Conservation (phyloP, 352 stramenopile genomes). For the Phytopythium kandeliae region DNA sequence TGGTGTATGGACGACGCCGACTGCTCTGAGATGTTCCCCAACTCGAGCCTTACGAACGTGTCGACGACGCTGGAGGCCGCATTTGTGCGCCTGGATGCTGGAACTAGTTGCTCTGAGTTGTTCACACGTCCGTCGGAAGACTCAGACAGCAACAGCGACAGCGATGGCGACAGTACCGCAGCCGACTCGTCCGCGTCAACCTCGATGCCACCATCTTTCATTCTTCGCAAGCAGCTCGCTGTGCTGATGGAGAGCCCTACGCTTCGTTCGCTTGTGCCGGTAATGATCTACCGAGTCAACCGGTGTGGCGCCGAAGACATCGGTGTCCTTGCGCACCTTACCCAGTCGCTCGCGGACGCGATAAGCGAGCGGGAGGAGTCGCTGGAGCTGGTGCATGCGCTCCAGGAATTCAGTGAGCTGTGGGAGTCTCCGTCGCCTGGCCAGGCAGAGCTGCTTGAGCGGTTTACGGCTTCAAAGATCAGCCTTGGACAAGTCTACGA, state of each 20-base stretch:
- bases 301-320: constrained; percentile 46
- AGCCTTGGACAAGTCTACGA: constrained; percentile 36
- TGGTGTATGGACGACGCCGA: constrained; percentile 36
- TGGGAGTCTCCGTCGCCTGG: constrained; percentile 56
- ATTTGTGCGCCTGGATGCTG: constrained; percentile 32
- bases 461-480: constrained; percentile 43
- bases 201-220: constrained; percentile 27
- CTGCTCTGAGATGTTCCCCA: constrained; percentile 34
- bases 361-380: constrained; percentile 4
- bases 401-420: constrained; percentile 72
- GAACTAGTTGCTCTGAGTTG: constrained; percentile 19
- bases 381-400: constrained; percentile 40
- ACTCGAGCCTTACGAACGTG: constrained; percentile 21
- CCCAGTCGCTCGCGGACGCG: constrained; percentile 17
- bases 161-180: constrained; percentile 4
- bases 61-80: constrained; percentile 24
- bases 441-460: constrained; percentile 26
- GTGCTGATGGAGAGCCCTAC: constrained; percentile 35
- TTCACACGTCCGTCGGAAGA: constrained; percentile 7
- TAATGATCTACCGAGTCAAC: constrained; percentile 47
- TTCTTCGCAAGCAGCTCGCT: constrained; percentile 41
- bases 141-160: constrained; percentile 2
- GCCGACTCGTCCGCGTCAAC: neutral
- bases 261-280: constrained; percentile 58
- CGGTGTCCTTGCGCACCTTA: constrained; percentile 28